These are phyloP conservation scores for Saccharomyces hybrid DNA, from an alignment of 1,139 yeast genomes.

Conservation along the genomic window DNA sequence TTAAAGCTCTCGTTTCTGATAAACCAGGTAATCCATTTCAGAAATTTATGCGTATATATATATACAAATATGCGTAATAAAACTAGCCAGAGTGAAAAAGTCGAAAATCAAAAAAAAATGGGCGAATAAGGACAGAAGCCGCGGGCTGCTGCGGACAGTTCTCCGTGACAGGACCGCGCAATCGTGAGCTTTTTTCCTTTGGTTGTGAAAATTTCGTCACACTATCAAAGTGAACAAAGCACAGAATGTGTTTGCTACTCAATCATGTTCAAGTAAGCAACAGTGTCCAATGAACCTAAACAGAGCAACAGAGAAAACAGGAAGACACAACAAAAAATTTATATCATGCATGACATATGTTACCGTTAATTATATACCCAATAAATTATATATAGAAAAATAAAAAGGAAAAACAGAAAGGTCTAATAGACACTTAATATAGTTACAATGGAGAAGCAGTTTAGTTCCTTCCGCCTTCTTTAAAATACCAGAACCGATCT, in stretches of 20 bases:
- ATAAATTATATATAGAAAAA: constrained; percentile 1
- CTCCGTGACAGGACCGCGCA: not conserved
- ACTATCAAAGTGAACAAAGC: not conserved
- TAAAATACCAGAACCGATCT: constrained; percentile 14
- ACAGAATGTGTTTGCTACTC: not conserved
- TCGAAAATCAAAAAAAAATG: not conserved
- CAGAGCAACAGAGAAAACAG: not conserved
- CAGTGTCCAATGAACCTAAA: not conserved
- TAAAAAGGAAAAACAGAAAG: constrained; percentile 1
- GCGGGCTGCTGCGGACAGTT: not conserved
- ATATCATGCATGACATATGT: constrained; percentile 1
- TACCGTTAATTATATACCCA: constrained; percentile 1
- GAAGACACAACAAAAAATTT: not conserved
- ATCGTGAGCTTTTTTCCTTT: not conserved
- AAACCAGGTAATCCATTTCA: not conserved
- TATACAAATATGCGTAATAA: not conserved
- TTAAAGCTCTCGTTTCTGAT: not conserved
- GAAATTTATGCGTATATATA: not conserved
- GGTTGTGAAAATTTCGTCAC: not conserved
- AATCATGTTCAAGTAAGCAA: not conserved
- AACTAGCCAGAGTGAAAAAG: not conserved
- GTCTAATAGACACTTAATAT: not conserved
- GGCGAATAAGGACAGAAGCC: not conserved
- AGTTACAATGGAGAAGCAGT: constrained; percentile 1
- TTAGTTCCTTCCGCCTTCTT: not conserved